Evolutionary conservation across 2,329 filamentous ascomycete genomes (phyloP).

Genomic region (Lecanicillium sp.): DNA sequence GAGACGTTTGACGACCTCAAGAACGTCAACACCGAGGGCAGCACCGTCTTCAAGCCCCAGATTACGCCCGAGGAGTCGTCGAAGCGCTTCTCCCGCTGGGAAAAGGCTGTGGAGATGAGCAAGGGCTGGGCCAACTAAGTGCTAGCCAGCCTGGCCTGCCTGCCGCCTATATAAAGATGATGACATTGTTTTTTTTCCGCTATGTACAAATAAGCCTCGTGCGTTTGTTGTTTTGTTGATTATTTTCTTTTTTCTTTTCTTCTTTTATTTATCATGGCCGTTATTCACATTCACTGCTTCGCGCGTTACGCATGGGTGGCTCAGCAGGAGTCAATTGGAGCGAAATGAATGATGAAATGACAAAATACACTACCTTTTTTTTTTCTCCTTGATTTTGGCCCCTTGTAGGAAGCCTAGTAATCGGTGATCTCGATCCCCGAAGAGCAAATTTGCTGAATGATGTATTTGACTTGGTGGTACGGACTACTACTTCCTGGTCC

Average conservation of each 20-base stretch:
- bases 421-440: too few species aligned
- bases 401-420: too few species aligned
- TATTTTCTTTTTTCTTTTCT: slow-evolving; percentile 1
- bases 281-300: too few species aligned
- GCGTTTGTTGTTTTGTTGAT: background rate
- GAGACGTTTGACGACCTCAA: slow-evolving; percentile 64
- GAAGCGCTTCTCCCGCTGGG: slow-evolving; percentile 64
- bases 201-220: background rate
- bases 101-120: slow-evolving; percentile 72
- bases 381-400: too few species aligned
- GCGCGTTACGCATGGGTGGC: too few species aligned
- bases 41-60: slow-evolving; percentile 60
- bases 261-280: too few species aligned
- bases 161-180: background rate
- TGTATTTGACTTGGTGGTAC: too few species aligned
- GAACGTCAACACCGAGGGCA: slow-evolving; percentile 62
- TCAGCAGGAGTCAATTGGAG: background rate
- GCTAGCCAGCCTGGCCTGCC: background rate
- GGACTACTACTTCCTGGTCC: too few species aligned
- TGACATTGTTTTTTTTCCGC: background rate
- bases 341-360: background rate
- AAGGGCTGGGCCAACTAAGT: slow-evolving; percentile 54
- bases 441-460: too few species aligned
- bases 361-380: background rate
- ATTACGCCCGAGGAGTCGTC: slow-evolving; percentile 52